Percentiles rank a stretch among this genome's conserved stretches.
Conservation (phyloP, 2,329 filamentous ascomycete species). For the Fusarium phyllophilum region DNA sequence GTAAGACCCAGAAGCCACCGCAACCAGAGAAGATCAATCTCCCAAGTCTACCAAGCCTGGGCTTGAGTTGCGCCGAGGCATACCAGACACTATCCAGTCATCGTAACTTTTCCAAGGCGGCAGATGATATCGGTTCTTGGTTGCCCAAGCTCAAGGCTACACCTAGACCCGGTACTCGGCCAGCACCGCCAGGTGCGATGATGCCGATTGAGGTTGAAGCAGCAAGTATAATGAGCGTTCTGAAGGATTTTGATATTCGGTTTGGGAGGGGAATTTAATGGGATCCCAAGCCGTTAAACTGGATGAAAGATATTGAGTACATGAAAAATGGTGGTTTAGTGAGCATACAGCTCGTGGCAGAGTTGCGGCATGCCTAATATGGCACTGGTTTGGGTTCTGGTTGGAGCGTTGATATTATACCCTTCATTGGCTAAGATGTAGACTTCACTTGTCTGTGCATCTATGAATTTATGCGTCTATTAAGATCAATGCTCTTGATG, state of each 20-base stretch:
- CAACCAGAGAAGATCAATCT: slow-evolving; percentile 50
- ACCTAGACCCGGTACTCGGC: slow-evolving; percentile 49
- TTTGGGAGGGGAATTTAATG: slow-evolving; percentile 64
- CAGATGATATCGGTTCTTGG: slow-evolving; percentile 79
- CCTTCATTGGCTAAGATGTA: slow-evolving; percentile 41
- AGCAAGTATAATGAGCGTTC: slow-evolving; percentile 85
- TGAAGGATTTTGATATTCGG: slow-evolving; percentile 81
- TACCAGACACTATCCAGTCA: slow-evolving; percentile 83
- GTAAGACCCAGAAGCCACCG: slow-evolving; percentile 56
- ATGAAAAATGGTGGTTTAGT: slow-evolving; percentile 3
- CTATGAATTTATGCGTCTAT: slow-evolving; percentile 42
- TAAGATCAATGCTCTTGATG: slow-evolving; percentile 13
- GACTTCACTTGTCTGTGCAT: slow-evolving; percentile 39
- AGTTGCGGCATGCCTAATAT: slow-evolving; percentile 32
- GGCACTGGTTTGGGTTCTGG: slow-evolving; percentile 37
- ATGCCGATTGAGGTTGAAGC: slow-evolving; percentile 82
- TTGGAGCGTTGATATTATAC: slow-evolving; percentile 47
- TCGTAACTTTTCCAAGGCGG: slow-evolving; percentile 78
- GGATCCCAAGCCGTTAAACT: slow-evolving; percentile 28
- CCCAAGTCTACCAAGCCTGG: slow-evolving; percentile 59
- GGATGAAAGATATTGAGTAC: slow-evolving; percentile 17
- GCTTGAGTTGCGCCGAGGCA: slow-evolving; percentile 78
- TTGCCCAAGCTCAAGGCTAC: slow-evolving; percentile 76
- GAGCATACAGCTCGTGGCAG: slow-evolving; percentile 16
- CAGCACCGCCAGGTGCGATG: slow-evolving; percentile 51